Evolutionary conservation across 2,329 filamentous ascomycete species (phyloP).

Genomic region (Sporothrix inflata): DNA sequence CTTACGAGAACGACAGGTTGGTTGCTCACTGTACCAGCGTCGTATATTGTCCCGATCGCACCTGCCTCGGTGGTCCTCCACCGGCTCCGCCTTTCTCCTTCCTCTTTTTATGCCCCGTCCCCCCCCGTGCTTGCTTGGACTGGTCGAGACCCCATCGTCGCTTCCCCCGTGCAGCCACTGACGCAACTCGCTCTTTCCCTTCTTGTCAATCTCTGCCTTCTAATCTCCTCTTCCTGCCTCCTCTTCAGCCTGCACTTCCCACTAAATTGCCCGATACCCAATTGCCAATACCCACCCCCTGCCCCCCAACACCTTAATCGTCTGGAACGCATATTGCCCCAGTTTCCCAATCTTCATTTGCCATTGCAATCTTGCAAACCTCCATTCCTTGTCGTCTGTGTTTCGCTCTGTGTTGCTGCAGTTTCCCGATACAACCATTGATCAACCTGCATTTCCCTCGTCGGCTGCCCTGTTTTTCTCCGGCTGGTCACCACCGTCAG

Average conservation of each 20-base stretch:
- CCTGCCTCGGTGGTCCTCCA: background rate
- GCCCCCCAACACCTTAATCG: background rate
- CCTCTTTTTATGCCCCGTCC: background rate
- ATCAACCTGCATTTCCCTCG: background rate
- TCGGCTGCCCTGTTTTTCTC: background rate
- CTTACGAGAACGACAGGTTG: background rate
- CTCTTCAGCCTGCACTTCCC: background rate
- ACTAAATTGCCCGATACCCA: background rate
- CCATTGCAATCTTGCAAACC: background rate
- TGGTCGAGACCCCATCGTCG: slow-evolving; percentile 17
- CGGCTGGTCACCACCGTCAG: background rate
- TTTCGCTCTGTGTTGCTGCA: background rate
- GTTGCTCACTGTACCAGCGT: background rate
- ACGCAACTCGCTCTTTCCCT: slow-evolving; percentile 12
- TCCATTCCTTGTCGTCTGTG: slow-evolving; percentile 14
- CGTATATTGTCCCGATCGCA: background rate
- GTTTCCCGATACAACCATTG: background rate
- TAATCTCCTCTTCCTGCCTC: background rate
- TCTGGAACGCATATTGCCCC: slow-evolving; percentile 17
- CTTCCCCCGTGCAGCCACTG: slow-evolving; percentile 17
- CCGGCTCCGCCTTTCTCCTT: background rate
- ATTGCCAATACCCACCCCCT: background rate
- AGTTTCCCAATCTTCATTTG: background rate
- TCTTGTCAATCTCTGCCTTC: background rate
- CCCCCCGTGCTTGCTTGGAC: slow-evolving; percentile 11